A percentile compares a stretch with the other conserved stretches of the same genome.
These are phyloP conservation scores for Fusarium marasasianum DNA, from an alignment of 2,329 filamentous ascomycete genomes.

Conservation along the genomic window DNA sequence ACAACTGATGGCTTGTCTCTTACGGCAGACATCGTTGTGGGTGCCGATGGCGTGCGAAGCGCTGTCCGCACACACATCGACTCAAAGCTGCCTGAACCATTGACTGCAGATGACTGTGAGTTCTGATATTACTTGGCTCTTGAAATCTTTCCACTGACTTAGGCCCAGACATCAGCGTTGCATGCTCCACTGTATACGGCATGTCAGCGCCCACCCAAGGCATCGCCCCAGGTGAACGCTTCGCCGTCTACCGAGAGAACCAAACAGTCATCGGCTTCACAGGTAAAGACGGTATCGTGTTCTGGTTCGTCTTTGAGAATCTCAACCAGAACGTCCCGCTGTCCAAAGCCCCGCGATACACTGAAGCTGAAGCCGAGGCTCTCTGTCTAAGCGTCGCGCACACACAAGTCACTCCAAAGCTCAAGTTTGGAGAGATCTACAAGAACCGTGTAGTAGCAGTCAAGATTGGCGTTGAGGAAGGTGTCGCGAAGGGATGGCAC, in stretches of 20 bases:
- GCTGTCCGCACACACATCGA: neutral
- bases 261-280: neutral
- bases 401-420: neutral
- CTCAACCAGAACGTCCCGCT: neutral
- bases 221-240: neutral
- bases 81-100: neutral
- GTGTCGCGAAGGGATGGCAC: neutral
- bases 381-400: neutral
- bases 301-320: neutral
- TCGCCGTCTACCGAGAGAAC: neutral
- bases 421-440: neutral
- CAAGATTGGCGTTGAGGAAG: neutral
- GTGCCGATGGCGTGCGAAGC: neutral
- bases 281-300: neutral
- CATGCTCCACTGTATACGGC: neutral
- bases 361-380: neutral
- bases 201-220: neutral
- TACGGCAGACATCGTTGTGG: neutral
- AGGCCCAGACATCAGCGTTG: neutral
- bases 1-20: neutral
- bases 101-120: neutral
- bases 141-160: fast-evolving
- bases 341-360: neutral
- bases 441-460: neutral
- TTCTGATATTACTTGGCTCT: fast-evolving